Conservation (phyloP, 2,329 filamentous ascomycete genomes). For the Diaporthe amygdali region DNA sequence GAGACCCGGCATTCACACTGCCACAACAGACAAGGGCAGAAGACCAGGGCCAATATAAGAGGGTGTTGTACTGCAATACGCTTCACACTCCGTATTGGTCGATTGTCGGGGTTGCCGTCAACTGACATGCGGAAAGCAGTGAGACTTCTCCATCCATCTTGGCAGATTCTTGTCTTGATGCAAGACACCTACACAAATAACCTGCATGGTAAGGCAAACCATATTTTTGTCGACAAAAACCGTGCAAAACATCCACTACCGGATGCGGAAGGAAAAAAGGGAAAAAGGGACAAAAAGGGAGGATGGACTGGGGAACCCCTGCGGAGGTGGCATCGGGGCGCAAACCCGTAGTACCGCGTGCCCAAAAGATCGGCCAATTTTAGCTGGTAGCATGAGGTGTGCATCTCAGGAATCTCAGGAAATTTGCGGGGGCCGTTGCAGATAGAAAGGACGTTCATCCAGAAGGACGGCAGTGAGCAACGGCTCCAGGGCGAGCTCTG, state of each 20-base stretch:
- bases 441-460: not conserved
- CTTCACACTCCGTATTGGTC: not conserved
- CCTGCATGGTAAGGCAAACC: not conserved
- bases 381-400: not conserved
- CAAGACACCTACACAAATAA: not conserved
- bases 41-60: not conserved
- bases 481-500: too few relatives aligned
- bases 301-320: not conserved
- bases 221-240: not conserved
- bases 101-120: not conserved
- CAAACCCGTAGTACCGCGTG: not conserved
- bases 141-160: not conserved
- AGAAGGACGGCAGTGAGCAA: too few relatives aligned
- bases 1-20: not conserved
- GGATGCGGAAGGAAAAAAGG: not conserved
- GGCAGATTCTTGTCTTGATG: not conserved
- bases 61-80: not conserved
- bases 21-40: constrained; percentile 1
- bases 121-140: not conserved
- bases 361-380: not conserved
- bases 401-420: not conserved
- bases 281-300: not conserved
- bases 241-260: not conserved
- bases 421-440: not conserved
- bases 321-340: not conserved